Evolutionary conservation across 305 asterid genomes (phyloP), one percentile per base, ranked within the genome.

Genomic region (Rubia tinctorum): DNA sequence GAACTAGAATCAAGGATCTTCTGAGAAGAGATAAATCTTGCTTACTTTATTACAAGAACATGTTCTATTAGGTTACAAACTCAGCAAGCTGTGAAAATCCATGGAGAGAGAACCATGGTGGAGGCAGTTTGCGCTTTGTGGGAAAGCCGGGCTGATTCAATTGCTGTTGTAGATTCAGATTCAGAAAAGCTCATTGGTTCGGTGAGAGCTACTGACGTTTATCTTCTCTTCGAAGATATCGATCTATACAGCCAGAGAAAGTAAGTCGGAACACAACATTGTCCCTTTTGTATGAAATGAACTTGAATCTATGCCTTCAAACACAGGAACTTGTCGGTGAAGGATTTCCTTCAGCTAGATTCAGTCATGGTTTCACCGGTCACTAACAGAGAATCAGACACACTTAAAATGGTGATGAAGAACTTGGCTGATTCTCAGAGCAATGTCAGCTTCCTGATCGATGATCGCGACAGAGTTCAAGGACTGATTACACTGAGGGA

Each of bases 51-150:
- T 13, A 22, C 27, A 42, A 49, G 55, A 34, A 63, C 51, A 51
- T 59, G 8, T 37, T 51, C 71, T 23, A 64, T 47, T 61, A 74
- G 77, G 67, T 53, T 65, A 8, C 66, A 40, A 13, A 37, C 30
- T 61, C 39, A 39, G 72, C 65, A 39, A 13, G 27, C 23, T 66
- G 58, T 53, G 60, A 69, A 74, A 66, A 74, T 74, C 44, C 25
- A 74, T 53, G 77, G 67, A 66, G 72, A 74, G n/a, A 39, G 37
- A 69, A 74, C 37, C 51, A 51, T 66, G 77, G 58, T 65, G 45
- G 77, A 53, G 44, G 77, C 77, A 5, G 39, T 74, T 37, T 58
- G 58, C 20, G 72, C 9, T 37, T 25, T 74, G 72, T 66, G 77
- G 77, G 77, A 74, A 53, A 66, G 65, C 45, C 47, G 62, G 23